phyloP scores from a whole-genome alignment of 2,329 filamentous ascomycete species.

The Lachnellula willkommii region DNA sequence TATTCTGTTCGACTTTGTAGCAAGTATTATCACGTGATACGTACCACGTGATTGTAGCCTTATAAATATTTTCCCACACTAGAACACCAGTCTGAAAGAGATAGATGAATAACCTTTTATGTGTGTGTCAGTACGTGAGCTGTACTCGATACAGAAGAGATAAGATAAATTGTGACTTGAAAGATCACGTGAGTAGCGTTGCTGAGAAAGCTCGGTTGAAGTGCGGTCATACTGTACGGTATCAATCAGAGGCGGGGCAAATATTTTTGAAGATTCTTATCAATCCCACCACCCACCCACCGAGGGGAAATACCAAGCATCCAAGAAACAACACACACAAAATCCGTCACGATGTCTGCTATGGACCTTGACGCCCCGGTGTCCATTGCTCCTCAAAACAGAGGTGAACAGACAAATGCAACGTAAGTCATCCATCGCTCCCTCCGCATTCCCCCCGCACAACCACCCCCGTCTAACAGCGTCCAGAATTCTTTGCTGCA shows the following conservation, averaged over 20 bases:
- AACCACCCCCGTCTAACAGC: slow-evolving; percentile 15
- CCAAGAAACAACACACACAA: slow-evolving; percentile 15
- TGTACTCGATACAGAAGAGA: neutral
- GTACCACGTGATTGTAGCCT: neutral
- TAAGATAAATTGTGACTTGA: neutral
- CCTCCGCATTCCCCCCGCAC: neutral
- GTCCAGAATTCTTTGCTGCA: slow-evolving; percentile 86
- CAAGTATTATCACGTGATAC: neutral
- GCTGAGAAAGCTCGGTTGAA: slow-evolving; percentile 10
- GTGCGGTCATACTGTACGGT: neutral
- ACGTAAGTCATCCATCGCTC: slow-evolving; percentile 41
- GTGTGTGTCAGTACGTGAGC: neutral
- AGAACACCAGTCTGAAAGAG: too few relatives aligned
- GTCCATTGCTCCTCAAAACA: slow-evolving; percentile 39
- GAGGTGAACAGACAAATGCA: slow-evolving; percentile 37
- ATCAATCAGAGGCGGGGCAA: slow-evolving; percentile 19
- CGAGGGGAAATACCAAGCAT: slow-evolving; percentile 1
- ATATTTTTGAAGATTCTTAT: slow-evolving; percentile 23
- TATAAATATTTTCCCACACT: too few relatives aligned
- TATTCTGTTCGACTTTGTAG: too few relatives aligned
- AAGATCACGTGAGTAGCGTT: slow-evolving; percentile 5
- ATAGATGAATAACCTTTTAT: neutral
- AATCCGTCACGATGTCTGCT: slow-evolving; percentile 43
- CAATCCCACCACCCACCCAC: slow-evolving; percentile 9
- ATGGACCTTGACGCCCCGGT: slow-evolving; percentile 56